Evolutionary conservation across 371 early-diverging fungal species (phyloP).

Genomic region (Vairimorpha ceranae): DNA sequence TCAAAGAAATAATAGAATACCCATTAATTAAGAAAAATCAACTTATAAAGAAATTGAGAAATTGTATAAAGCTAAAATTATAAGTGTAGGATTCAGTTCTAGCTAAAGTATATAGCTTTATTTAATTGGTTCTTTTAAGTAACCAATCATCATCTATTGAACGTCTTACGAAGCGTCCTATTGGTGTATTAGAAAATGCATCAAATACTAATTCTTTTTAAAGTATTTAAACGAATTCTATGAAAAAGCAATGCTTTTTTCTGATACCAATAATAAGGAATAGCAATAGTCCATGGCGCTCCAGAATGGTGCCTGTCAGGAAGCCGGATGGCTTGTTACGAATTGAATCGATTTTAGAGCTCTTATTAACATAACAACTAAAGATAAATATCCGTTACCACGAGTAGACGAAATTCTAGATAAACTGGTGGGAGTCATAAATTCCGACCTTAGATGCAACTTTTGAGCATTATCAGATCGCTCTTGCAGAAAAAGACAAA

Average conservation of each 20-base stretch:
- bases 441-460: conserved; percentile 23
- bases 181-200: too few species aligned
- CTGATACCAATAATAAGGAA: conserved; percentile 27
- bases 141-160: too few species aligned
- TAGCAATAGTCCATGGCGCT: conserved; percentile 18
- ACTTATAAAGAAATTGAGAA: background rate
- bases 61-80: background rate
- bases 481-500: conserved; percentile 24
- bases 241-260: too few species aligned
- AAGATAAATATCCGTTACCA: conserved; percentile 25
- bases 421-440: conserved; percentile 38
- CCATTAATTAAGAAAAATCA: background rate
- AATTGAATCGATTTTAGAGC: conserved; percentile 16
- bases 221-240: too few species aligned
- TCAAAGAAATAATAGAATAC: background rate
- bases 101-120: too few species aligned
- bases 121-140: too few species aligned
- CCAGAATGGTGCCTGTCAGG: background rate
- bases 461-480: conserved; percentile 32
- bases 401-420: conserved; percentile 26
- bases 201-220: too few species aligned
- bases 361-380: conserved; percentile 10
- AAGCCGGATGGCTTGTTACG: background rate
- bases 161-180: too few species aligned
- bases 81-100: too few species aligned